A percentile compares a stretch with the other conserved stretches of the same genome.
Conservation (phyloP, 176 grass and related monocot genomes). For the Triticum timopheevii region DNA sequence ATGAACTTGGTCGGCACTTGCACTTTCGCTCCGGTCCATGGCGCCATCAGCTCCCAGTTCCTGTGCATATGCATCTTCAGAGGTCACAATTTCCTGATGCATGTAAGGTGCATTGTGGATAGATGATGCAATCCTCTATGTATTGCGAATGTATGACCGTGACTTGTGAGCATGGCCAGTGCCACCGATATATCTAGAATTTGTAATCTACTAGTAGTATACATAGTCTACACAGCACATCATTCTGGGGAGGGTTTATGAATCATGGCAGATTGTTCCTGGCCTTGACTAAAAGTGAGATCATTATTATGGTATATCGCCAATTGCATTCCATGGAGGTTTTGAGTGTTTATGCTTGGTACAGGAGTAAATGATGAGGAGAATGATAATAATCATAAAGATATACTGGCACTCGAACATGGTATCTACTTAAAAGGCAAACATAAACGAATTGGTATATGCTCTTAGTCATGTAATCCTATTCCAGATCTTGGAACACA, state of each 20-base stretch:
- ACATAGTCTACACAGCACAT: not conserved
- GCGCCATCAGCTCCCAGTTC: slow-evolving; percentile 67
- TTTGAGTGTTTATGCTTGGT: not conserved
- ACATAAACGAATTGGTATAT: not conserved
- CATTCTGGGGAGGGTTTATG: not conserved
- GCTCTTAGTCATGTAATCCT: not conserved
- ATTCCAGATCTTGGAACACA: not conserved
- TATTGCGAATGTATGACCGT: not conserved
- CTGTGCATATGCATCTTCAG: slow-evolving; percentile 16
- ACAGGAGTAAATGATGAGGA: not conserved
- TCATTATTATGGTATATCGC: not conserved
- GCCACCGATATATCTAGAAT: not conserved
- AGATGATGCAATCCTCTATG: not conserved
- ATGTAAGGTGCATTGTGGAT: not conserved
- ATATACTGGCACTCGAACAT: not conserved
- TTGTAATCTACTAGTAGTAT: not conserved
- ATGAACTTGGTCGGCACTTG: slow-evolving; percentile 64
- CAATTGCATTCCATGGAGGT: not conserved
- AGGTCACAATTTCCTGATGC: not conserved
- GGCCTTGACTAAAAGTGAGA: not conserved
- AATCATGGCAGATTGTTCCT: not conserved
- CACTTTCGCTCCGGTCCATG: slow-evolving; percentile 57
- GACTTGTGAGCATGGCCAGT: not conserved
- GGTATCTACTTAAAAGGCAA: not conserved
- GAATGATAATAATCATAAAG: not conserved